These are phyloP conservation scores for Aspergillus nanangensis DNA, from an alignment of 495 filamentous ascomycete species.

Conservation along the genomic window DNA sequence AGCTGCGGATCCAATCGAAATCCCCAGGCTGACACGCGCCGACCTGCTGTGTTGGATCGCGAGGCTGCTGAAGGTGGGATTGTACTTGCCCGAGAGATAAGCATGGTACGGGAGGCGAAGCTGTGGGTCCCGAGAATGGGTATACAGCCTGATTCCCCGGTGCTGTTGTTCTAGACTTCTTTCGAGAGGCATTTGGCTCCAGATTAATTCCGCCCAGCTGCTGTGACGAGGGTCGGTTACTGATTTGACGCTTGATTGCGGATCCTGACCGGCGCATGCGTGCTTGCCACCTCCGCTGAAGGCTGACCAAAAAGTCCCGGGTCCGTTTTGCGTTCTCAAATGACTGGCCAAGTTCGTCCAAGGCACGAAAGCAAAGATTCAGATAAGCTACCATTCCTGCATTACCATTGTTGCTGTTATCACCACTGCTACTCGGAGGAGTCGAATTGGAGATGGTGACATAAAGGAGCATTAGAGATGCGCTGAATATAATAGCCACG, in stretches of 20 bases:
- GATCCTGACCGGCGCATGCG: constrained; percentile 40
- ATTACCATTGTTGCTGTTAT: constrained; percentile 21
- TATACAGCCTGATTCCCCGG: neutral
- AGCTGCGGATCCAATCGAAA: constrained; percentile 31
- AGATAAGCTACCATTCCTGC: constrained; percentile 42
- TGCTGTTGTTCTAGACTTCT: constrained; percentile 24
- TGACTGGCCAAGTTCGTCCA: constrained; percentile 42
- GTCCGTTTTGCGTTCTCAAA: constrained; percentile 46
- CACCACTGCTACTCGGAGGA: constrained; percentile 14
- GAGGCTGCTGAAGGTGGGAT: constrained; percentile 1
- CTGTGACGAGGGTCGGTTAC: constrained; percentile 12
- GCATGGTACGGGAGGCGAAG: constrained; percentile 3
- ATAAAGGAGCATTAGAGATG: constrained; percentile 44
- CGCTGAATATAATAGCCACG: constrained; percentile 48
- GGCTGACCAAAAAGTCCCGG: constrained; percentile 38
- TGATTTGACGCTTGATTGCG: constrained; percentile 31
- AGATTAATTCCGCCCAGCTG: constrained; percentile 1
- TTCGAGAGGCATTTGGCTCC: constrained; percentile 17
- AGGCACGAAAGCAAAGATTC: constrained; percentile 44
- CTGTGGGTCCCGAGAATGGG: constrained; percentile 1
- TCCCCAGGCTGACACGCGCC: constrained; percentile 19
- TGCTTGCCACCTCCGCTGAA: constrained; percentile 44
- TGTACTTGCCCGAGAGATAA: constrained; percentile 8
- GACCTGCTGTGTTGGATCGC: constrained; percentile 9
- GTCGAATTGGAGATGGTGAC: constrained; percentile 39